Percentiles rank a stretch among this genome's conserved stretches.
These are phyloP conservation scores for Pichia sp. DNA, from an alignment of 1,139 yeast species.

Conservation along the genomic window DNA sequence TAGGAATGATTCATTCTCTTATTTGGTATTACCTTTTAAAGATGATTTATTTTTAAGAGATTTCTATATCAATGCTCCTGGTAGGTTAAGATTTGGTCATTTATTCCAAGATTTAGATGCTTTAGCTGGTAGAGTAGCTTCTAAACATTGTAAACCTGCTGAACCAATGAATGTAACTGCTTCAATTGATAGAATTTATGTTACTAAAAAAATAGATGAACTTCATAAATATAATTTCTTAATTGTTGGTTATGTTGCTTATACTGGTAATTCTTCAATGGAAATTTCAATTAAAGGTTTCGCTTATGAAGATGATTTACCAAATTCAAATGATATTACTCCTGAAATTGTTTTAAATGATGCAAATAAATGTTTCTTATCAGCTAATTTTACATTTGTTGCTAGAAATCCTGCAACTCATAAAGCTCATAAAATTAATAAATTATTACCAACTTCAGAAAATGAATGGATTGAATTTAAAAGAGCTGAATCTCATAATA, in stretches of 20 bases:
- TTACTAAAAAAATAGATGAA: conserved; percentile 79
- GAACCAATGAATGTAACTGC: conserved; percentile 93
- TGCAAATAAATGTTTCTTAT: conserved; percentile 40
- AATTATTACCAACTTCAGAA: conserved; percentile 65
- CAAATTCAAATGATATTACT: conserved; percentile 24
- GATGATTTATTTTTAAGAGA: conserved; percentile 79
- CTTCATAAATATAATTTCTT: conserved; percentile 68
- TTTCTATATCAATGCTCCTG: conserved; percentile 81
- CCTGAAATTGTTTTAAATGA: conserved; percentile 36
- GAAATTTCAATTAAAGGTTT: conserved; percentile 88
- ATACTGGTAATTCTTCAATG: conserved; percentile 95
- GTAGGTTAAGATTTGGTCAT: conserved; percentile 85
- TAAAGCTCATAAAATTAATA: conserved; percentile 77
- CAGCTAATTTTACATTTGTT: conserved; percentile 91
- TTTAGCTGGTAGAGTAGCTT: conserved; percentile 80
- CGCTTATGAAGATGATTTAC: conserved; percentile 51
- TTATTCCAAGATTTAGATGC: conserved; percentile 88
- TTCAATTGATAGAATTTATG: conserved; percentile 83
- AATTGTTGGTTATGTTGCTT: conserved; percentile 80
- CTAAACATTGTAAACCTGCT: conserved; percentile 81
- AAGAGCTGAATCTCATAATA: conserved; percentile 84
- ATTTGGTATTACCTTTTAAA: conserved; percentile 69
- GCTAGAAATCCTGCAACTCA: conserved; percentile 90
- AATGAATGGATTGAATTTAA: conserved; percentile 76
- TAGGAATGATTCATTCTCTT: conserved; percentile 69